Evolutionary conservation across 1,284 basidiomycete species (phyloP), one percentile per base, ranked within the genome.

Genomic region (Sutorius eximius): DNA sequence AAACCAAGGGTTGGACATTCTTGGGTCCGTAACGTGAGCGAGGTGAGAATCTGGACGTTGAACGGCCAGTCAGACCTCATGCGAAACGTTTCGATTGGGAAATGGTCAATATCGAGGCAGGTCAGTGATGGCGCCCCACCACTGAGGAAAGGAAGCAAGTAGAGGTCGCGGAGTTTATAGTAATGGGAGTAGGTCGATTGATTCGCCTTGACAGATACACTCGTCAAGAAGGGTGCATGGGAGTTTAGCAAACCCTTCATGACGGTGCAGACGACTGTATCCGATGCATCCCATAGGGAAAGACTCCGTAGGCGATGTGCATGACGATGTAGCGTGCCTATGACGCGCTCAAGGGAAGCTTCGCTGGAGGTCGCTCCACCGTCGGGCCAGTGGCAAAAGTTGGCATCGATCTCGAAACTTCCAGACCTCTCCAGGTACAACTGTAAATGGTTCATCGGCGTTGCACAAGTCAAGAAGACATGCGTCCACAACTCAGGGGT

Each of bases 201-300:
- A 41, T 56, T 51, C 12, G 59, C 66, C 37, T 53, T 54, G 22
- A 66, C 37, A 12, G 52, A 60, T 5, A 66, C 52, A 10, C 22
- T 51, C 29, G 33, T 53, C 50, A 59, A 51, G 20, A 37, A 37
- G 37, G 59, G 61, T 15, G 52, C 42, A 27, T 52, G 6, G 6
- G 49, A 20, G 24, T 20, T 40, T 20, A 49, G 13, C n/a, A 62
- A 37, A 11, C 49, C 59, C 27, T 34, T 34, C 33, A 54, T 49
- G 22, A 56, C 42, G 11, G 47, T 45, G 34, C 57, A 59, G 20
- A 51, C 36, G 3, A 59, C 55, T 5, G 13, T 37, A 36, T 64
- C 61, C 3, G 66, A 67, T 6, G 65, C 41, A 27, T 60, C 37
- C 65, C 55, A 68, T 2, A 55, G 22, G 33, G 56, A 50, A 34